Evolutionary conservation across 495 filamentous ascomycete species (phyloP), one percentile per base, ranked within the genome.

Genomic region (Penicillium alfredii): DNA sequence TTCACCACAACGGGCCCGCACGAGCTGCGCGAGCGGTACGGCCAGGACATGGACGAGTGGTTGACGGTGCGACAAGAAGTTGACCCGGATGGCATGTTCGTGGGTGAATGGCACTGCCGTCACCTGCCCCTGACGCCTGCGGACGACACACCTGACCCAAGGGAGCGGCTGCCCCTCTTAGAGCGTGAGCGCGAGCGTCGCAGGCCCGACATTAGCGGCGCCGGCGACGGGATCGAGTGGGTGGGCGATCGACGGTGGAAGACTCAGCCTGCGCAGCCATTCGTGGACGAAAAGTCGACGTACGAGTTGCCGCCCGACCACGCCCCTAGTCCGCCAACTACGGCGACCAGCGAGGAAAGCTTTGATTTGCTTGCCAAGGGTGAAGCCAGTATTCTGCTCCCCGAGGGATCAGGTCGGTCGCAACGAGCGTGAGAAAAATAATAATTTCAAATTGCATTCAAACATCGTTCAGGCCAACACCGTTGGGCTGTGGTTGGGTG

Each of bases 51-150:
- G 55, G 54, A 64, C 19, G 60, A 71, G 35, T 96, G 82, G 79
- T 61, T 78, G 22, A 61, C 70, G 33, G 71, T 94, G 8, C 68
- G 88, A 12, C 64, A 80, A 25, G 74, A 79, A 36, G 77, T 81
- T n/a, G 92, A 98, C 57, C 83, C 86, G 0, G 77, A 90, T 32
- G 89, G 90, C 30, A 79, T 96, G 74, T 98, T 98, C 63, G 69
- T 88, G 10, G 88, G 88, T 6, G 81, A 86, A 35, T 98, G 90
- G 92, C 83, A 96, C 56, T 68, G 79, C 27, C 72, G 78, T 25
- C 74, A 75, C 38, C 60, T 97, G n/a, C 68, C 88, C 11, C 55
- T 69, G 38, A 35, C n/a, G n/a, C n/a, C n/a, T n/a, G n/a, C 41
- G 43, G 35, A 25, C 20, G 38, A 45, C 28, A 30, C 38, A 10